phyloP scores from a whole-genome alignment of 371 early-diverging fungal genomes.

The Actinomortierella wolfii region DNA sequence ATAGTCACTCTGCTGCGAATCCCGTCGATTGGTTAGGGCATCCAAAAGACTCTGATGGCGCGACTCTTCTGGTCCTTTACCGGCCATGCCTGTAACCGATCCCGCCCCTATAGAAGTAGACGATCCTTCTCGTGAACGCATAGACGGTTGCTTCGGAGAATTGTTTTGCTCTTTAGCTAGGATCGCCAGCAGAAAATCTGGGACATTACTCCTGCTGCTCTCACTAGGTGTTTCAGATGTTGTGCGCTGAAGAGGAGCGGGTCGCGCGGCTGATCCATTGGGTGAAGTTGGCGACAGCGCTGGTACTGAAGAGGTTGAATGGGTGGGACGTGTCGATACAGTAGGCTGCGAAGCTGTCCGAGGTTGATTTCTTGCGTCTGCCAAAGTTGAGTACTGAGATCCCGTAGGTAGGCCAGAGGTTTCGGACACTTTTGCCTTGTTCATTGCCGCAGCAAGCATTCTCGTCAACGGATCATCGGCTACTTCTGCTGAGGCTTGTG shows the following conservation, averaged over 20 bases:
- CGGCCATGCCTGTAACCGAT: conserved; percentile 6
- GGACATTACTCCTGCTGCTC: conserved; percentile 5
- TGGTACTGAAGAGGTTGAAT: conserved; percentile 3
- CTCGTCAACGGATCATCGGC: conserved; percentile 22
- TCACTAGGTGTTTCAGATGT: neutral
- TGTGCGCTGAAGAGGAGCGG: conserved; percentile 6
- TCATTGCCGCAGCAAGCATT: conserved; percentile 41
- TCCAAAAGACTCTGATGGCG: neutral
- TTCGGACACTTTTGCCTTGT: conserved; percentile 34
- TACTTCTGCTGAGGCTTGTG: conserved; percentile 1
- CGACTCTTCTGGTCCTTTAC: conserved; percentile 3
- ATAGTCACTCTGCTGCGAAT: no score
- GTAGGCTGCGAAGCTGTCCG: conserved; percentile 1
- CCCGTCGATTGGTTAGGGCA: no score
- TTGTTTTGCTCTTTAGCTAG: conserved; percentile 25
- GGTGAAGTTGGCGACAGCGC: conserved; percentile 7
- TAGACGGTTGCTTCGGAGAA: conserved; percentile 10
- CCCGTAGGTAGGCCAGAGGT: conserved; percentile 16
- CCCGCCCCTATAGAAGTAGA: conserved; percentile 17
- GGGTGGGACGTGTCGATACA: conserved; percentile 3
- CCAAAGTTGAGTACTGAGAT: conserved; percentile 2
- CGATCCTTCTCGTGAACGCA: conserved; percentile 8
- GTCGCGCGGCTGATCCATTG: conserved; percentile 9
- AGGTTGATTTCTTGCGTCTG: no score
- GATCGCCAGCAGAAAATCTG: conserved; percentile 35